phyloP scores from a whole-genome alignment of 176 grass and related monocot species.

The Metroxylon sagu region DNA sequence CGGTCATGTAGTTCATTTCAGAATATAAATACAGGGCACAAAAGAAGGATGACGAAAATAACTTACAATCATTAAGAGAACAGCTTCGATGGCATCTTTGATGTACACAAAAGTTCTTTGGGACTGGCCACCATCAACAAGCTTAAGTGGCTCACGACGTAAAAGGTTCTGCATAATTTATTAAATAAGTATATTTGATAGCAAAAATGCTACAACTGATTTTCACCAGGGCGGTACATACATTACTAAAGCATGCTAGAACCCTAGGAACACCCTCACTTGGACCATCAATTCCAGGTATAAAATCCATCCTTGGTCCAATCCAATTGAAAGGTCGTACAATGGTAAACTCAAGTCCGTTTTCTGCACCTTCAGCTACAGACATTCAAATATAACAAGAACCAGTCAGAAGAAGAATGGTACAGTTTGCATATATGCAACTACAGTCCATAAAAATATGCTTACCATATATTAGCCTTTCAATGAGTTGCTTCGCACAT shows the following conservation, averaged over 20 bases:
- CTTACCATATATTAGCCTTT: constrained; percentile 90
- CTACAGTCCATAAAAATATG: background rate
- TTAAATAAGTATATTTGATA: background rate
- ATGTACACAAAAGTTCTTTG: constrained; percentile 97
- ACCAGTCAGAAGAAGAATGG: constrained; percentile 12
- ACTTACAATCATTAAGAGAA: constrained; percentile 84
- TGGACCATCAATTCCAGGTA: constrained; percentile 94
- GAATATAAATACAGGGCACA: background rate
- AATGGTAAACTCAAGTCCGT: constrained; percentile 82
- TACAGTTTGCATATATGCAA: constrained; percentile 2
- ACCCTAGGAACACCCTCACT: constrained; percentile 94
- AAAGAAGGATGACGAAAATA: background rate
- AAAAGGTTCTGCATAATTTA: constrained; percentile 61
- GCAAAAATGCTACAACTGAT: background rate
- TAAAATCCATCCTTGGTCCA: constrained; percentile 98
- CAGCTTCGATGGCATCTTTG: constrained; percentile 98
- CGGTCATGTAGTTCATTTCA: background rate
- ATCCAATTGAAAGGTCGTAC: constrained; percentile 99
- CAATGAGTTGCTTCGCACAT: constrained; percentile 90
- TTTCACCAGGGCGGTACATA: constrained; percentile 21
- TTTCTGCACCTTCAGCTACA: constrained; percentile 86
- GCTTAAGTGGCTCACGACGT: constrained; percentile 70
- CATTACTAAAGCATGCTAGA: constrained; percentile 97
- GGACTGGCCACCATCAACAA: constrained; percentile 81
- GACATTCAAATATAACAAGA: constrained; percentile 10